Evolutionary conservation across 257 asterid species (phyloP).

Genomic region (Catharanthus roseus): DNA sequence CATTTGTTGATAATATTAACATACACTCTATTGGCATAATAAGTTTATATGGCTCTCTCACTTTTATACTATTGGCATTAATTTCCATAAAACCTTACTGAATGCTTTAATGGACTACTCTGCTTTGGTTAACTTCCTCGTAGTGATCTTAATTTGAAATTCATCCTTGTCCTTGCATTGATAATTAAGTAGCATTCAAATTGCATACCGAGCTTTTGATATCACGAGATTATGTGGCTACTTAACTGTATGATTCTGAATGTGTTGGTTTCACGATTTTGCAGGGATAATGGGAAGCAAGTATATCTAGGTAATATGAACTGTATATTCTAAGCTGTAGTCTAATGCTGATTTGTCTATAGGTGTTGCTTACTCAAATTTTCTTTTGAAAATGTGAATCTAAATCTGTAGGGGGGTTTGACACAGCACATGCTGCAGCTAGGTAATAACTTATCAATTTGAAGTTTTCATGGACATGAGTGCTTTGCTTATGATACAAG

Average conservation of each 20-base stretch:
- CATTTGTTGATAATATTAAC: neutral
- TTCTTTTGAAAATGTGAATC: constrained; percentile 3
- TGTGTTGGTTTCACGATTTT: constrained; percentile 11
- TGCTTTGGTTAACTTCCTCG: neutral
- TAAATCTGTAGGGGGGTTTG: constrained; percentile 73
- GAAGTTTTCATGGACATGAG: constrained; percentile 9
- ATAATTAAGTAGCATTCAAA: neutral
- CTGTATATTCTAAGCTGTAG: neutral
- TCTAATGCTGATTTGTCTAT: neutral
- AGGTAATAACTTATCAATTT: constrained; percentile 43
- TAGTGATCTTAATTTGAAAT: neutral
- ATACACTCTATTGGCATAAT: neutral
- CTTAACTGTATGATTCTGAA: neutral
- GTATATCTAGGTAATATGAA: constrained; percentile 74
- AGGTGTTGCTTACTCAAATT: constrained; percentile 3
- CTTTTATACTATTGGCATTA: neutral
- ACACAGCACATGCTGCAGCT: constrained; percentile 97
- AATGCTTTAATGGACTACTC: neutral
- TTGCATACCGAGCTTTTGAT: too few relatives aligned
- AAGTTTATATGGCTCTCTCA: neutral
- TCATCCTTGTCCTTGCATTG: neutral
- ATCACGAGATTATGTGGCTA: neutral
- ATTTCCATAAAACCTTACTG: neutral
- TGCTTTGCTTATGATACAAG: neutral
- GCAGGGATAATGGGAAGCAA: constrained; percentile 97